Evolutionary conservation across 176 grass and related monocot genomes (phyloP).

Genomic region (Saccharum spontaneum): DNA sequence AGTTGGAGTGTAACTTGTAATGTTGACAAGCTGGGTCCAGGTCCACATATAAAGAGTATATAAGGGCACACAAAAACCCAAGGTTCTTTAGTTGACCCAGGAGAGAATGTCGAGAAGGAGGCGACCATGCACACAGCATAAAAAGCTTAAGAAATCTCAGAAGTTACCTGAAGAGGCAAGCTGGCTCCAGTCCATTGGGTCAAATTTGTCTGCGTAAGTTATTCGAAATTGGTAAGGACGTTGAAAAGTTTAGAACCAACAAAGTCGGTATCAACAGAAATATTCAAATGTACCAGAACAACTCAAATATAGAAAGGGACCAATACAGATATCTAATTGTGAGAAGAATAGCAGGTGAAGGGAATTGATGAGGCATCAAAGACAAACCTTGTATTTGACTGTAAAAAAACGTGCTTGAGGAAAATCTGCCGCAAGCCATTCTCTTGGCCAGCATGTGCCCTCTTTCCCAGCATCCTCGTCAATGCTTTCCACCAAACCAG

Average conservation of each 20-base stretch:
- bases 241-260: conserved; percentile 30
- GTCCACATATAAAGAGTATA: not conserved
- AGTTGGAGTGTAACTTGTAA: not conserved
- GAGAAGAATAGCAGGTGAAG: not conserved
- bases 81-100: not conserved
- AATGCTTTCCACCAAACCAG: conserved; percentile 90
- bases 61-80: not conserved
- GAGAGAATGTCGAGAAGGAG: not conserved
- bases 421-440: conserved; percentile 94
- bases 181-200: conserved; percentile 98
- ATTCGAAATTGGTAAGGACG: conserved; percentile 42
- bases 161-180: conserved; percentile 86
- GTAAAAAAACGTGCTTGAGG: conserved; percentile 80
- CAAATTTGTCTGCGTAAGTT: conserved; percentile 91
- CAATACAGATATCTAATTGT: not conserved
- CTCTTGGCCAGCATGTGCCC: conserved; percentile 95
- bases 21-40: conserved; percentile 11
- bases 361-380: not conserved
- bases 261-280: not conserved
- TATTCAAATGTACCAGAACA: conserved; percentile 15
- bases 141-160: conserved; percentile 6
- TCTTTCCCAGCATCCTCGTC: conserved; percentile 93
- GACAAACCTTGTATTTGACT: conserved; percentile 94
- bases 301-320: not conserved
- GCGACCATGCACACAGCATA: not conserved